Conservation (phyloP, 2,329 filamentous ascomycete species). For the Beauveria asiatica region DNA sequence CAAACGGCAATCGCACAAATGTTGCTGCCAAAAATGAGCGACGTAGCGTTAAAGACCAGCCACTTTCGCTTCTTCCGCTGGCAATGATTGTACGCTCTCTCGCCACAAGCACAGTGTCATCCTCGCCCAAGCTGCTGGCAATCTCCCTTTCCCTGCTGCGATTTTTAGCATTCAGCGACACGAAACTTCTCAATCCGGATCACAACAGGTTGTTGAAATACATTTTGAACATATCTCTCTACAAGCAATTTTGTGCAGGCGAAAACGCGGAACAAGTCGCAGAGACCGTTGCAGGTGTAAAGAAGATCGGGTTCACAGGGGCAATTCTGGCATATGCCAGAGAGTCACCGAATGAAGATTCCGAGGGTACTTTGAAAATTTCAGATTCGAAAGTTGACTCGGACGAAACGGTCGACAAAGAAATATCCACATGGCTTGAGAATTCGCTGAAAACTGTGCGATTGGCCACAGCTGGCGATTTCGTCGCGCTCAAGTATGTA, state of each 20-base stretch:
- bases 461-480: background rate
- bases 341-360: background rate
- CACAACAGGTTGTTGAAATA: conserved; percentile 39
- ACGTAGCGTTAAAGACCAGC: background rate
- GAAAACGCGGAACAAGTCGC: conserved; percentile 22
- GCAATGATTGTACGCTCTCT: background rate
- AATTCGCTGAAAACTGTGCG: conserved; percentile 5
- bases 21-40: background rate
- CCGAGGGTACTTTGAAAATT: background rate
- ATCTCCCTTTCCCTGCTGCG: background rate
- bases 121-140: background rate
- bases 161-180: background rate
- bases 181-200: conserved; percentile 32
- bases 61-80: background rate
- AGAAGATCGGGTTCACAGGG: background rate
- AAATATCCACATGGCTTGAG: background rate
- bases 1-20: background rate
- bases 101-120: conserved; percentile 4
- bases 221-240: conserved; percentile 42
- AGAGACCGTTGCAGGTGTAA: background rate
- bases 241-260: conserved; percentile 49
- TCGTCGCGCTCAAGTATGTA: conserved; percentile 7
- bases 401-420: background rate
- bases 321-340: conserved; percentile 6
- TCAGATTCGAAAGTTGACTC: background rate